Conservation (phyloP, 1,139 yeast genomes). For the Taphrina pruni region DNA sequence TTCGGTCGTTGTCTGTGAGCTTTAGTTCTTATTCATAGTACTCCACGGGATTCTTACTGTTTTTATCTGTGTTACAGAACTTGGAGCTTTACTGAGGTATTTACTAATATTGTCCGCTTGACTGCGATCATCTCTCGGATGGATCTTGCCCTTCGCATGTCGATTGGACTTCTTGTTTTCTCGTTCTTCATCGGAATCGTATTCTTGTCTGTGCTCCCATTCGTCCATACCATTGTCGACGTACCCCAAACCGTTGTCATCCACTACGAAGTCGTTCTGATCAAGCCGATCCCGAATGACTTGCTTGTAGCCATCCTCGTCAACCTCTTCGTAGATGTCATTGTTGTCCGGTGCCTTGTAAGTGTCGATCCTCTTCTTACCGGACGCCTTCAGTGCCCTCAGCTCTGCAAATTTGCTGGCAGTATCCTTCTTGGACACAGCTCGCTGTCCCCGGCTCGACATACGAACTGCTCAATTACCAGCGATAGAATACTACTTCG, state of each 20-base stretch:
- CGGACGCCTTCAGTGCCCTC: conserved; percentile 45
- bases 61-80: conserved; percentile 38
- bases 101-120: conserved; percentile 35
- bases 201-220: conserved; percentile 68
- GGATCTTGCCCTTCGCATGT: conserved; percentile 48
- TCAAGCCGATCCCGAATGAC: conserved; percentile 79
- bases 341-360: conserved; percentile 52
- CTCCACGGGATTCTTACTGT: conserved; percentile 30
- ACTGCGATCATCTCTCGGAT: conserved; percentile 33
- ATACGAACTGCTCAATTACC: background rate
- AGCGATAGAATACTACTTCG: background rate
- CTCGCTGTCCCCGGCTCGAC: conserved; percentile 30
- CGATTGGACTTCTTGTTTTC: conserved; percentile 54
- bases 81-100: conserved; percentile 32
- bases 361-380: conserved; percentile 48
- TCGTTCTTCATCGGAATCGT: conserved; percentile 62
- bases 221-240: conserved; percentile 92
- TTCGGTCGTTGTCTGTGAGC: conserved; percentile 37
- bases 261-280: conserved; percentile 92
- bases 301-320: conserved; percentile 75
- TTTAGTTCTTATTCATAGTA: conserved; percentile 47
- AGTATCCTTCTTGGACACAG: conserved; percentile 27
- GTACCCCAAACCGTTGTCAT: conserved; percentile 88
- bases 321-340: conserved; percentile 82
- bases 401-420: conserved; percentile 44